Evolutionary conservation across 2,329 filamentous ascomycete genomes (phyloP), one percentile per base, ranked within the genome.

Genomic region (Geosmithia morbida): DNA sequence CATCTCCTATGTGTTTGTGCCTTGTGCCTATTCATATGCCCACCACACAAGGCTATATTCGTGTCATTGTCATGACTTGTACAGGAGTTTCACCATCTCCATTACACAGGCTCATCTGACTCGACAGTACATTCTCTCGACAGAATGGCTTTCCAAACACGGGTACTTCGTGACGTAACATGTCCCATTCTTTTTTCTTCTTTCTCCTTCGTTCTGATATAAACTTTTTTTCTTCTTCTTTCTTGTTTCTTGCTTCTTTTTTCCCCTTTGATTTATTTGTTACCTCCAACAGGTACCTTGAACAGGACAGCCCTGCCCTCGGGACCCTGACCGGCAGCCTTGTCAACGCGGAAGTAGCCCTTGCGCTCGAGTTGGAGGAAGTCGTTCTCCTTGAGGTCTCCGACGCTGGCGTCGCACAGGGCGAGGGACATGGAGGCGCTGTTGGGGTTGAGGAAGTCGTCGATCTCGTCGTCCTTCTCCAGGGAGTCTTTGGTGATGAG

Each of bases 311-410:
- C 62, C 49, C 66, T 62, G 26, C 48, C 50, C 33, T 45, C 46
- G 50, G 70, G 71, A 22, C 67, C 67, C 62, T 69, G 70, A 30
- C 56, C 56, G 2, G 64, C 65, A 46, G 75, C 72, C 57, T 71
- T 77, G 66, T 97, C 90, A 22, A 94, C 81, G 46, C 90, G 75
- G 71, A 85, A 97, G 67, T 87, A 97, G 1, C 89, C 90, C 66
- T 90, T 87, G 51, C 90, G 77, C 72, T 97, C 90, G 43, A 97
- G 84, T 70, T 97, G 92, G 55, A 97, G 87, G 52, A 97, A 90
- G 56, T 95, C 88, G 58, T 87, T 85, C 61, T 80, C 81, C 73
- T 87, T 88, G 43, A 96, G 71, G 51, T 79, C 72, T 0, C 75
- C 74, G 1, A 94, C 83, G 56, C 89, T 94, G 58, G 79, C 81